phyloP scores from a whole-genome alignment of 1,139 yeast species.

The Pichia norvegensis region DNA sequence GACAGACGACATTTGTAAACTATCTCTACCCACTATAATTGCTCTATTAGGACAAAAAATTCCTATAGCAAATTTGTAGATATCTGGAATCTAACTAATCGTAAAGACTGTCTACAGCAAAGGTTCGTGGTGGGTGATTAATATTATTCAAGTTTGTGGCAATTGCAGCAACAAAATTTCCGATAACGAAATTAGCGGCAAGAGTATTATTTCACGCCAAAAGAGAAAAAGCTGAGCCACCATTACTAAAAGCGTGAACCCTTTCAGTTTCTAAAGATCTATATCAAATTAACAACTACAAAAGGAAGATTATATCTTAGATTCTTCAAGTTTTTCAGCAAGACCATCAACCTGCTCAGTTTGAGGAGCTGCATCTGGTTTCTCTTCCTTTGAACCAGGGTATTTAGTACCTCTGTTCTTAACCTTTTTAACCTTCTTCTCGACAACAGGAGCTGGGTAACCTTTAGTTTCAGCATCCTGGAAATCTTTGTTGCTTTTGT shows the following conservation, averaged over 20 bases:
- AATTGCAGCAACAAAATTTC: neutral
- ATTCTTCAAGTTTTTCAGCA: neutral
- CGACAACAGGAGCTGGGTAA: slow-evolving; percentile 68
- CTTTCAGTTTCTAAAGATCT: no score
- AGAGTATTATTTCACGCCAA: neutral
- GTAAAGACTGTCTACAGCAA: no score
- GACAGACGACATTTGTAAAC: neutral
- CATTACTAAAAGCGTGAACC: no score
- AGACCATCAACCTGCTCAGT: slow-evolving; percentile 20
- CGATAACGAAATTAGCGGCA: neutral
- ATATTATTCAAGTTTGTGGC: neutral
- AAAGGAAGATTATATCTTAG: neutral
- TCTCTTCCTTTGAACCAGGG: slow-evolving; percentile 50
- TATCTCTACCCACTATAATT: neutral
- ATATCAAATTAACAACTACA: no score
- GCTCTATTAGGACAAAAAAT: neutral
- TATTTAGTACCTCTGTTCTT: slow-evolving; percentile 81
- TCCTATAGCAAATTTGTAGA: no score
- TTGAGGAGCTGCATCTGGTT: slow-evolving; percentile 10
- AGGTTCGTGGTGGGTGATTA: no score
- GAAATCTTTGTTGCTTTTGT: slow-evolving; percentile 55
- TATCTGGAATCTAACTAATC: no score
- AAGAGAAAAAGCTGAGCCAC: neutral
- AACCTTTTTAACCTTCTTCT: slow-evolving; percentile 53
- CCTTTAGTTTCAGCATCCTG: slow-evolving; percentile 70